Conservation (phyloP, 176 grass and related monocot species). For the Paspalum vaginatum region DNA sequence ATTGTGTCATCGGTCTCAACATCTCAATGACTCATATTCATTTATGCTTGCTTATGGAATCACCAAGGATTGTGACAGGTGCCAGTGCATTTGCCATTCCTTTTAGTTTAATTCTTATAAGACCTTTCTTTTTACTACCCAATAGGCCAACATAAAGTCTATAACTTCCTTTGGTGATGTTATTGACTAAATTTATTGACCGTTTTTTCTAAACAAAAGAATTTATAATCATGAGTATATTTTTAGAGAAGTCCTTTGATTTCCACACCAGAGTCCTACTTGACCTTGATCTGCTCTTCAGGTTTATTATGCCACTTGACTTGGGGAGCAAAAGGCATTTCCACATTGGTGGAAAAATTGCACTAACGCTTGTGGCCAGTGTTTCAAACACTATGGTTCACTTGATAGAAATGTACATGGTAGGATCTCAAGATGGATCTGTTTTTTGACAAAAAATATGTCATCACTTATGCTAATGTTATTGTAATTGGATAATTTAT, state of each 20-base stretch:
- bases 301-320: conserved; percentile 95
- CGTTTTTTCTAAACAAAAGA: background rate
- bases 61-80: conserved; percentile 21
- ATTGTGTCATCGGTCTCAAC: conserved; percentile 2
- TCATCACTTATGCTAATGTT: no score
- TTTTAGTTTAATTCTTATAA: background rate
- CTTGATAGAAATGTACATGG: conserved; percentile 89
- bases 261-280: background rate
- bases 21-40: background rate
- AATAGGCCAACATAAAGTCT: background rate
- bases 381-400: conserved; percentile 78
- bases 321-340: conserved; percentile 83
- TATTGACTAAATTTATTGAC: no score
- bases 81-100: background rate
- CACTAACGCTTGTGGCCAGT: conserved; percentile 83
- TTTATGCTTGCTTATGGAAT: conserved; percentile 12
- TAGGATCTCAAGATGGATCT: no score
- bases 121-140: background rate
- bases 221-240: background rate
- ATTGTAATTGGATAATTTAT: no score
- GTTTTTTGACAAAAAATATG: no score
- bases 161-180: background rate
- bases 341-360: conserved; percentile 88
- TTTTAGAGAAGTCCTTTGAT: conserved; percentile 13
- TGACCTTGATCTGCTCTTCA: conserved; percentile 27